phyloP scores from a whole-genome alignment of 1,139 yeast genomes.

The Kodamaea alishanica region DNA sequence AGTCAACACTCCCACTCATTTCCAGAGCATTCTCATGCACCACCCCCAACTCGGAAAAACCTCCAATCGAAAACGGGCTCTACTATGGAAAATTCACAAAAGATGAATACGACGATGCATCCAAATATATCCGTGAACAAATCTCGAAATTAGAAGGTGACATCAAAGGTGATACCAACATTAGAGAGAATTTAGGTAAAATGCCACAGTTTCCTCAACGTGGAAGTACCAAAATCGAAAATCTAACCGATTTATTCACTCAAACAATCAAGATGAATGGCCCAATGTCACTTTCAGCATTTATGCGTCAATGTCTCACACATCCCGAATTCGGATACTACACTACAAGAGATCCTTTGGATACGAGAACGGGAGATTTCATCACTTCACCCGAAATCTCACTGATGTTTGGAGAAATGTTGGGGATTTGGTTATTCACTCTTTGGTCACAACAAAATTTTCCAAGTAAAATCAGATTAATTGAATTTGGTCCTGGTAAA shows the following conservation, averaged over 20 bases:
- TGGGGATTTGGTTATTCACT: slow-evolving; percentile 69
- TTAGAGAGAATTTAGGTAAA: slow-evolving; percentile 34
- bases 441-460: slow-evolving; percentile 58
- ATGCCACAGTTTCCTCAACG: slow-evolving; percentile 36
- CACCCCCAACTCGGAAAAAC: slow-evolving; percentile 2
- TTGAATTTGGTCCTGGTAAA: slow-evolving; percentile 87
- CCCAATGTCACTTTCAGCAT: slow-evolving; percentile 69
- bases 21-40: no score
- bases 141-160: slow-evolving; percentile 30
- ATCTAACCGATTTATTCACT: slow-evolving; percentile 40
- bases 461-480: slow-evolving; percentile 50
- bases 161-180: slow-evolving; percentile 39
- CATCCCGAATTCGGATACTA: slow-evolving; percentile 80
- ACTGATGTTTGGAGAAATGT: slow-evolving; percentile 82
- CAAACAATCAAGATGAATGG: slow-evolving; percentile 68
- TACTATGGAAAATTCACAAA: slow-evolving; percentile 38
- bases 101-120: slow-evolving; percentile 41
- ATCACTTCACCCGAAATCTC: slow-evolving; percentile 86
- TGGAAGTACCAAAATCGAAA: slow-evolving; percentile 19
- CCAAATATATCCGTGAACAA: slow-evolving; percentile 33
- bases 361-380: slow-evolving; percentile 63
- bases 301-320: slow-evolving; percentile 79
- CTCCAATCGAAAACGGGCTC: slow-evolving; percentile 22
- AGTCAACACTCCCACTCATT: no score
- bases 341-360: slow-evolving; percentile 73